phyloP scores from a whole-genome alignment of 2,329 filamentous ascomycete genomes.

The Pseudogymnoascus sp. region DNA sequence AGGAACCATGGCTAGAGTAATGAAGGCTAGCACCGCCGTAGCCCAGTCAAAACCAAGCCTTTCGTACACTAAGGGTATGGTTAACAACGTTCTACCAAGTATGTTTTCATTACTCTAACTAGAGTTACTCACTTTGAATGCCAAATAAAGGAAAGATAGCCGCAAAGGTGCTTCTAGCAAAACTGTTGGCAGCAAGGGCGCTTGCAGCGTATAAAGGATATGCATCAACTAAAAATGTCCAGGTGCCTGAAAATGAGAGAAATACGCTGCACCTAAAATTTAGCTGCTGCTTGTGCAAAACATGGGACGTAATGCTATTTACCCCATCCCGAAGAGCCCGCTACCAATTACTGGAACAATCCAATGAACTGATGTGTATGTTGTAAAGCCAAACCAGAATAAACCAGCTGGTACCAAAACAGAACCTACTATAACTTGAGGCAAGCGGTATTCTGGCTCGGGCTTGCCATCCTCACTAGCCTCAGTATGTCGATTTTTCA shows the following conservation, averaged over 20 bases:
- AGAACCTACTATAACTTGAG: too few species aligned
- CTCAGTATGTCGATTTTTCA: too few species aligned
- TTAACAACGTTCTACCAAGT: conserved; percentile 51
- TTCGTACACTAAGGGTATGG: conserved; percentile 64
- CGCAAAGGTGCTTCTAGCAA: conserved; percentile 70
- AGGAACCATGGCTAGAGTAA: conserved; percentile 55
- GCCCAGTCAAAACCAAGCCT: conserved; percentile 65
- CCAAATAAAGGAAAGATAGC: conserved; percentile 34
- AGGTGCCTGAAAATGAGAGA: conserved; percentile 74
- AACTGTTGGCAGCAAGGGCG: conserved; percentile 76
- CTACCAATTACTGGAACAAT: too few species aligned
- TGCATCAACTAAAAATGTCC: conserved; percentile 74
- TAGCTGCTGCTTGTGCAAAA: neutral
- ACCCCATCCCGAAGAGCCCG: too few species aligned
- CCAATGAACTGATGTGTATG: too few species aligned
- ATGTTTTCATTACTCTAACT: neutral
- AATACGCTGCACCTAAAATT: conserved; percentile 48
- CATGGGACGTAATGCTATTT: neutral
- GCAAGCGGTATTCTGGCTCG: too few species aligned
- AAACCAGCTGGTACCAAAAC: too few species aligned
- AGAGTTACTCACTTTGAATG: too few species aligned
- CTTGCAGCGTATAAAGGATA: conserved; percentile 69
- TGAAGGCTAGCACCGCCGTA: conserved; percentile 52
- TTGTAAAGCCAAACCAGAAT: too few species aligned
- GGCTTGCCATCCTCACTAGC: too few species aligned